Evolutionary conservation across 768 basidiomycete genomes (phyloP).

Genomic region (Lanmaoa pseudosensibilis): DNA sequence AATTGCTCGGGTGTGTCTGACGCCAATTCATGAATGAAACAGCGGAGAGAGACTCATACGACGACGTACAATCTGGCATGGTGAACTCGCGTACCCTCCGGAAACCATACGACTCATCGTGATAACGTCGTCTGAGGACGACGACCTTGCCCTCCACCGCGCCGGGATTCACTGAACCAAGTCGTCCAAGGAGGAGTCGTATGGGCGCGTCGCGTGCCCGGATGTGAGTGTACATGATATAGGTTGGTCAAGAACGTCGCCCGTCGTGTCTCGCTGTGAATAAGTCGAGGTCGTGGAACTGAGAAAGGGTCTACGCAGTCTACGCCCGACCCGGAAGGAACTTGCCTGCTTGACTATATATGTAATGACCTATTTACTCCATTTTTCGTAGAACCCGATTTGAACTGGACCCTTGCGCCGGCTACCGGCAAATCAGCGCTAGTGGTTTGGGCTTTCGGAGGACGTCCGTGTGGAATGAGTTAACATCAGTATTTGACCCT

Average conservation of each 20-base stretch:
- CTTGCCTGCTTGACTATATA: too few species aligned
- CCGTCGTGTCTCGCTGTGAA: not conserved
- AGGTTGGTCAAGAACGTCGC: not conserved
- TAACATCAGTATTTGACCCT: too few species aligned
- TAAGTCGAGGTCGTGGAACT: not conserved
- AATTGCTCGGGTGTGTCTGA: constrained; percentile 67
- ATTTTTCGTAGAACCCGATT: too few species aligned
- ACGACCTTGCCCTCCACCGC: constrained; percentile 17
- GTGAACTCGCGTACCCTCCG: constrained; percentile 60
- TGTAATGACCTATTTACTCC: too few species aligned
- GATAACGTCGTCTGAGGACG: constrained; percentile 46
- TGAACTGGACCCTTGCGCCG: not conserved
- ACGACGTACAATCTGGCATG: constrained; percentile 68
- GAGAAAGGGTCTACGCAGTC: too few species aligned
- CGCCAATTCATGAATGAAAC: not conserved
- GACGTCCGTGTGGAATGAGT: too few species aligned
- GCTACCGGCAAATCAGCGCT: not conserved
- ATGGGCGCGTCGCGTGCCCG: constrained; percentile 16
- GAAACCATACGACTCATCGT: constrained; percentile 81
- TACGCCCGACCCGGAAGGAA: too few species aligned
- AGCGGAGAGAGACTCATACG: not conserved
- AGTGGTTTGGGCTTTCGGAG: too few species aligned
- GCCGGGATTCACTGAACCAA: not conserved
- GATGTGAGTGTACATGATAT: constrained; percentile 18
- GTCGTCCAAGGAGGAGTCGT: constrained; percentile 10